These are phyloP conservation scores for Oenanthe javanica DNA, from an alignment of 140 eudicot species.

Conservation along the genomic window DNA sequence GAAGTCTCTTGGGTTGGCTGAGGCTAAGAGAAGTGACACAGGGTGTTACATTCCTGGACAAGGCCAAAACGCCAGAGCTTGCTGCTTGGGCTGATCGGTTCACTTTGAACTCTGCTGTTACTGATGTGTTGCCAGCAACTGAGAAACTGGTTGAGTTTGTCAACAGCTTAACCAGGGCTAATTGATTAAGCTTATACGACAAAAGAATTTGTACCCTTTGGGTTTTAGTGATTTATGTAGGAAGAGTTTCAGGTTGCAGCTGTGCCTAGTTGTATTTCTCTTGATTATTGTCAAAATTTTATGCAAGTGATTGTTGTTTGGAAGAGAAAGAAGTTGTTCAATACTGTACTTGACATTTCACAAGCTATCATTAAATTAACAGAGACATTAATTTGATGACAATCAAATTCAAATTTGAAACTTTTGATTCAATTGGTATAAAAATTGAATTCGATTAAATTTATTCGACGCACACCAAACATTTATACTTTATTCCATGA, in stretches of 20 bases:
- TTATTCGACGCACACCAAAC: no score
- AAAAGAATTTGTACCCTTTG: neutral
- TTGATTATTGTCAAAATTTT: neutral
- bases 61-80: neutral
- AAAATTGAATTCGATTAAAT: no score
- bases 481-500: no score
- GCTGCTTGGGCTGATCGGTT: neutral
- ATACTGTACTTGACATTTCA: no score
- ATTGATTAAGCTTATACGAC: neutral
- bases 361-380: no score
- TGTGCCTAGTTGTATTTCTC: neutral
- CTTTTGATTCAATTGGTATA: no score
- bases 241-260: neutral
- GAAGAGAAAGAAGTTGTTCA: no score
- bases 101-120: neutral
- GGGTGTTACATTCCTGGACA: neutral
- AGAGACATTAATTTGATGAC: no score
- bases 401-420: no score
- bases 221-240: neutral
- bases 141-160: constrained; percentile 3
- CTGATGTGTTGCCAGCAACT: constrained; percentile 8
- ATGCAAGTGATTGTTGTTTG: neutral
- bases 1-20: constrained; percentile 29
- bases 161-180: neutral
- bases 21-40: neutral